Base-by-base conservation (phyloP, 148 eudicot species). In the Persicaria tinctoria region DNA sequence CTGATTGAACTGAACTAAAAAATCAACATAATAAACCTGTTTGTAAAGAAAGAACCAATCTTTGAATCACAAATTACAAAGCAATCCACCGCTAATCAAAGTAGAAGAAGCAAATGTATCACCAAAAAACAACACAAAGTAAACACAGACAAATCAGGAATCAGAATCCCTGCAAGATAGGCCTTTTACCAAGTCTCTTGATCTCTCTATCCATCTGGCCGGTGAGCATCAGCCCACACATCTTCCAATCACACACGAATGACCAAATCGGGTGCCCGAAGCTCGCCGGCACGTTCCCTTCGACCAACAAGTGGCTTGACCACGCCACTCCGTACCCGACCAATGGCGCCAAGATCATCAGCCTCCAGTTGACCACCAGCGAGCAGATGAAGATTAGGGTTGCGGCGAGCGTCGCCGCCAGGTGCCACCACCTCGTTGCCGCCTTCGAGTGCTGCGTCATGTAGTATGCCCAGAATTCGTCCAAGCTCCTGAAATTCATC, bases 251-350 rank as follows among this genome's bases (percentile, higher is more conserved):
- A 83, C 97, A 93, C 3, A 86, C n/a, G 9, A 90, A 80, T 5
- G 97, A 93, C 97, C 96, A 93, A 70, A 93, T 18, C 0, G 97
- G 97, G 60, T 93, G 93, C 18, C 93, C 92, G 74, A 93, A 89
- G 6, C 96, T 85, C 10, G 89, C 96, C 0, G 93, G 97, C 47
- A 84, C 80, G 70, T 93, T 93, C 60, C 89, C 81, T 83, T 93
- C 97, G 0, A 93, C 83, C 56, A 90, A 93, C 80, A 93, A 87
- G 81, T 93, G 97, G 53, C 97, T 92, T 41, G 87, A 92, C 97
- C 96, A 92, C 38, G 93, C 96, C n/a, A 88, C 69, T 16, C 91
- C 96, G 76, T 90, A 92, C 41, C 93, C 96, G 46, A 87, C 51
- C 51, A 88, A n/a, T 16, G 97, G 97, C 77, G 75, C 96, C 57